These are phyloP conservation scores for Cicer yamashitae DNA, from an alignment of 306 rosid genomes.

Conservation along the genomic window DNA sequence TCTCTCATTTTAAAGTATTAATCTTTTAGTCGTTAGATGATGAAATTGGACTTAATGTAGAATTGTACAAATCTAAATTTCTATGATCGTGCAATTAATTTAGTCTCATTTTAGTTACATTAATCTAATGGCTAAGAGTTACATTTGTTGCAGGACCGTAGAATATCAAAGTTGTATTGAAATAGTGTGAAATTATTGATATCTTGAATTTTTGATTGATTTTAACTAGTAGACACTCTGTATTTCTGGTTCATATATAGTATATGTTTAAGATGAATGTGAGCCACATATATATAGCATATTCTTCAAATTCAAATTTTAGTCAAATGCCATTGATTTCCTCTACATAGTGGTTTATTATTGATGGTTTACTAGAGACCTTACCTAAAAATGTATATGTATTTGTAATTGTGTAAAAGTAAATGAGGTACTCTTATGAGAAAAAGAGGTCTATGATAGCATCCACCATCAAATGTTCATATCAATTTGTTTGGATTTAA, in stretches of 20 bases:
- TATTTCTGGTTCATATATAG: background rate
- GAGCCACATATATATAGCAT: conserved; percentile 29
- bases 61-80: too few relatives aligned
- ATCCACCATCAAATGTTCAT: conserved; percentile 54
- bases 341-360: conserved; percentile 45
- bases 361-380: conserved; percentile 47
- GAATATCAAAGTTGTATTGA: background rate
- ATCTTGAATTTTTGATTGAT: background rate
- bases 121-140: too few relatives aligned
- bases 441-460: conserved; percentile 20
- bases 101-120: too few relatives aligned
- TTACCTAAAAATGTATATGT: conserved; percentile 37
- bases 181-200: background rate
- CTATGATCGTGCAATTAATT: too few relatives aligned
- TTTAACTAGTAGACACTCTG: background rate
- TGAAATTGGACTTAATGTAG: background rate
- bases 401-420: conserved; percentile 42
- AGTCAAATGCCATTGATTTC: background rate
- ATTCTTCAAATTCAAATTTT: conserved; percentile 18
- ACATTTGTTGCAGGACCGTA: too few relatives aligned
- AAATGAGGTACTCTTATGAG: conserved; percentile 38
- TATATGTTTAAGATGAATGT: background rate
- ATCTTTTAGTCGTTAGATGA: background rate
- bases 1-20: background rate
- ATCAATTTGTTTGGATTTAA: conserved; percentile 45